phyloP scores from a whole-genome alignment of 768 basidiomycete species.

The Hebeloma cylindrosporum region DNA sequence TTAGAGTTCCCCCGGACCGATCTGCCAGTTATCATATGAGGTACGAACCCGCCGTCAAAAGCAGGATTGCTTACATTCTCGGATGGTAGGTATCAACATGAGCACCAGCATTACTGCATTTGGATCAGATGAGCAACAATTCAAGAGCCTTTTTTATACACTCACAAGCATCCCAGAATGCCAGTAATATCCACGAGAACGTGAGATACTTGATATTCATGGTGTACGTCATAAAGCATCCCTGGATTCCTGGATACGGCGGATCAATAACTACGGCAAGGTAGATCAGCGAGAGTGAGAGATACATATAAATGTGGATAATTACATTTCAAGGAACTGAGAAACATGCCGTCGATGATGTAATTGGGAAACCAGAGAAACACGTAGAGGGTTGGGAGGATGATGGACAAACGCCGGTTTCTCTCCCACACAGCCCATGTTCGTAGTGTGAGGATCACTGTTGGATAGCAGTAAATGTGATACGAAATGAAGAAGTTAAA shows the following conservation, averaged over 20 bases:
- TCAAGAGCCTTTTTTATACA: not conserved
- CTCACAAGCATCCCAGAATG: constrained; percentile 16
- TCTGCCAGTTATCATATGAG: constrained; percentile 1
- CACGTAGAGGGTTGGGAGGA: not conserved
- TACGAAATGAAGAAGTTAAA: not conserved
- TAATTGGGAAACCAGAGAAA: constrained; percentile 4
- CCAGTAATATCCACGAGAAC: constrained; percentile 7
- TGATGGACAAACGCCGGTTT: not conserved
- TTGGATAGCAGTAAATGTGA: not conserved
- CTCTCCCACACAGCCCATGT: constrained; percentile 16
- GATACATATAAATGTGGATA: not conserved
- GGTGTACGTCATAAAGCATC: constrained; percentile 8
- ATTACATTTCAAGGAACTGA: constrained; percentile 10
- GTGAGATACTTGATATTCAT: not conserved
- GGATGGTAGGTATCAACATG: constrained; percentile 12
- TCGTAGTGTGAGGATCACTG: constrained; percentile 13
- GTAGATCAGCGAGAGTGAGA: not conserved
- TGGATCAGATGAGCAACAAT: no score
- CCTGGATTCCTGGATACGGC: constrained; percentile 5
- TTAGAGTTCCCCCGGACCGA: constrained; percentile 8
- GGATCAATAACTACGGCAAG: not conserved
- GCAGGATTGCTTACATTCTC: constrained; percentile 2
- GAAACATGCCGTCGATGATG: constrained; percentile 3
- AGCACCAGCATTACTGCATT: constrained; percentile 7
- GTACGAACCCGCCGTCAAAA: not conserved